Conservation (phyloP, 495 filamentous ascomycete genomes). For the Pseudomonodictys pantanalensis region DNA sequence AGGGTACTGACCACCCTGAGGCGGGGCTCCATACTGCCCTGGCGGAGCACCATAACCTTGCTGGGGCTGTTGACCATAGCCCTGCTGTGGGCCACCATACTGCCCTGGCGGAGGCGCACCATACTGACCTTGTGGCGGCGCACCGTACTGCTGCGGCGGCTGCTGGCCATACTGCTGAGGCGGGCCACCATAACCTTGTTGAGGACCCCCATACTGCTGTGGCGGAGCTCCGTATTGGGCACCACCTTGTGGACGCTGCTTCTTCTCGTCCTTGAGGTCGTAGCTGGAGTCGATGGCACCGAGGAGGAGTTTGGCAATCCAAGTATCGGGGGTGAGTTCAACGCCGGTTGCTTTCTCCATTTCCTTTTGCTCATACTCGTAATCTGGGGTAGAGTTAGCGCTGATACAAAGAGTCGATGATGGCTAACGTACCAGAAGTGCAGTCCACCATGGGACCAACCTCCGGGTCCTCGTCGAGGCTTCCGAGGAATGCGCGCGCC, state of each 20-base stretch:
- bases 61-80: too few species aligned
- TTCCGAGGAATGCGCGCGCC: slow-evolving; percentile 61
- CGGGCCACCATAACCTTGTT: not conserved
- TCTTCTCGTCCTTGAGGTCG: slow-evolving; percentile 63
- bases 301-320: slow-evolving; percentile 69
- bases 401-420: not conserved
- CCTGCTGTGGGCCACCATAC: not conserved
- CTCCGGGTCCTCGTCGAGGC: slow-evolving; percentile 60
- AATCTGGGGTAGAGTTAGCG: slow-evolving; percentile 49
- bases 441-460: slow-evolving; percentile 66
- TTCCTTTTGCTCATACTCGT: slow-evolving; percentile 63
- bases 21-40: not conserved
- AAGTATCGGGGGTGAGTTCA: slow-evolving; percentile 62
- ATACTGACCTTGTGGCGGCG: slow-evolving; percentile 5
- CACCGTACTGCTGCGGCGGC: slow-evolving; percentile 5
- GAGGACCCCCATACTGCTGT: slow-evolving; percentile 1
- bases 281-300: slow-evolving; percentile 66
- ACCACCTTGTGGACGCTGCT: slow-evolving; percentile 31
- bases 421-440: slow-evolving; percentile 61
- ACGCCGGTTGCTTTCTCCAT: slow-evolving; percentile 57
- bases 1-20: not conserved
- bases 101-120: not conserved
- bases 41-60: not conserved
- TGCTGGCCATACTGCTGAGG: slow-evolving; percentile 5
- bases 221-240: slow-evolving; percentile 46